Evolutionary conservation across 2,329 filamentous ascomycete species (phyloP), one percentile per base, ranked within the genome.

Genomic region (Cercospora sesami): DNA sequence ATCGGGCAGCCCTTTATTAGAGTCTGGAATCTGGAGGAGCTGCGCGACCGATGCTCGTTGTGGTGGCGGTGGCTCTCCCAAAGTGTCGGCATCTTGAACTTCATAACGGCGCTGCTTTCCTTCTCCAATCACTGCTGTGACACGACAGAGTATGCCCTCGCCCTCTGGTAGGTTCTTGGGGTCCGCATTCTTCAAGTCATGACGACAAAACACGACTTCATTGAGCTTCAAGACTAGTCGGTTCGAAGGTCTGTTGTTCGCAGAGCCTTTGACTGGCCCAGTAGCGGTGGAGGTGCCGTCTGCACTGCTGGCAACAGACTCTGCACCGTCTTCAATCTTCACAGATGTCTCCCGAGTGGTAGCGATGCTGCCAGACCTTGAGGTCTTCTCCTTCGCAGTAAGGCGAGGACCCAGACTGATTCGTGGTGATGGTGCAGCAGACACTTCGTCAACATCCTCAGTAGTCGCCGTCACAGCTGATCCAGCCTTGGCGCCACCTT

Each of bases 61-160:
- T 10, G 75, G 74, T 55, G 75, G 73, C 18, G 73, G 73, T 12
- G 74, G 70, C 26, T 76, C 73, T 59, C 74, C 75, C 23, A 71
- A 69, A 12, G 75, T 76, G 64, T 85, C 83, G 10, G 81, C 78
- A 70, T 85, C 83, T 69, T 83, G 83, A 66, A 85, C 83, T 73
- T 85, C 83, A 76, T 85, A 85, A 4, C 83, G 82, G 26, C 83
- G 81, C 72, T 84, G 83, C 69, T 85, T 85, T 66, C 83, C 83
- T 71, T 85, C 83, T 67, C 83, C 83, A 28, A 84, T 84, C n/a
- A 85, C 82, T 33, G 78, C 77, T 5, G 83, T 85, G 53, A 85
- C 81, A 64, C 80, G 79, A 74, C 83, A 85, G 23, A 85, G 78
- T 36, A 85, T 85, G 67, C 83, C 83, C 76, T 84, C 83, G 72